Evolutionary conservation across 2,329 filamentous ascomycete species (phyloP), one percentile per base, ranked within the genome.

Genomic region (Trichothecium roseum): DNA sequence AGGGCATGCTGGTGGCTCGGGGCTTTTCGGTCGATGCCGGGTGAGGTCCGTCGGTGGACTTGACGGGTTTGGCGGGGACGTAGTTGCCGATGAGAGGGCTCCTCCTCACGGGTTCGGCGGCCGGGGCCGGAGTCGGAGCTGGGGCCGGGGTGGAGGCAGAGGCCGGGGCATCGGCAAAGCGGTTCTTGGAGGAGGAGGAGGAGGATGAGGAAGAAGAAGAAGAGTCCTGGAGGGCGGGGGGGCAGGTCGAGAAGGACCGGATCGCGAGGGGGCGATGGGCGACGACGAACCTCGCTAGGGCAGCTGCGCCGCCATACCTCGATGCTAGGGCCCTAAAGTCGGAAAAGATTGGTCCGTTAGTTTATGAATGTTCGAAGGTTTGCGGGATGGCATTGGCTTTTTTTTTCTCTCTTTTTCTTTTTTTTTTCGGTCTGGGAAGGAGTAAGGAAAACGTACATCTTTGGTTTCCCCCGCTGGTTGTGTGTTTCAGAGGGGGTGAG

Each of bases 81-180:
- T 44, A 36, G 40, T 52, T 52, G 28, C 54, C 54, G 20, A 57
- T 42, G 9, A 57, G 49, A 28, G 54, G 55, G 36, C 57, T 58
- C 16, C 28, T 28, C 39, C 51, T 51, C 17, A 30, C 32, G 16
- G 26, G 38, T 4, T 35, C 40, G 24, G 29, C 18, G 26, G n/a
- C 27, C 20, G 28, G 5, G 28, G 10, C 42, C 26, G n/a, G n/a
- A n/a, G n/a, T n/a, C n/a, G n/a, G n/a, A n/a, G n/a, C n/a, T n/a
- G n/a, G n/a, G n/a, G n/a, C n/a, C n/a, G n/a, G n/a, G n/a, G n/a
- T n/a, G n/a, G n/a, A n/a, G n/a, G n/a, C 40, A 16, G 29, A 13
- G 26, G n/a, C 27, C 20, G 28, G 5, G 28, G 10, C 42, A 22
- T 17, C 24, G 8, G 30, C 30, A 15, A 15, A 26, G 24, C 18